These are phyloP conservation scores for Thymus mandschuricus DNA, from an alignment of 257 asterid species.

Conservation along the genomic window DNA sequence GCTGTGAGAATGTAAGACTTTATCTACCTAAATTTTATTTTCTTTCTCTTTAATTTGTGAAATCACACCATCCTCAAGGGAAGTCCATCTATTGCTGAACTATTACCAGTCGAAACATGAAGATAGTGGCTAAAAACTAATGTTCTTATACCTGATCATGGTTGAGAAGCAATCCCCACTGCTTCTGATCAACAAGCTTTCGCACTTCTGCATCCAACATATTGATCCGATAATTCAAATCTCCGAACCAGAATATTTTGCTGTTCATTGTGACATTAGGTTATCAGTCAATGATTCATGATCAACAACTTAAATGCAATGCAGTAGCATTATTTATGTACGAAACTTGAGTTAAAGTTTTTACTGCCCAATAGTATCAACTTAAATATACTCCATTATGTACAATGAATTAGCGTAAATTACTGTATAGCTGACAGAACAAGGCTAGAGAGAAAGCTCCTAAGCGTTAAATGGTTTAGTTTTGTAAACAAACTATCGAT, in stretches of 20 bases:
- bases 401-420: no score
- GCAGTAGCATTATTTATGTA: neutral
- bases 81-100: no score
- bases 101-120: no score
- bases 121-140: no score
- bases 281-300: constrained; percentile 21
- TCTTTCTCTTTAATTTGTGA: no score
- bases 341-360: neutral
- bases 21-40: neutral
- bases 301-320: neutral
- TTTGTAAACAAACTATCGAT: no score
- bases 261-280: constrained; percentile 48
- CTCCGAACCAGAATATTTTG: constrained; percentile 98
- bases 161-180: constrained; percentile 76
- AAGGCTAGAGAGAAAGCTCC: no score
- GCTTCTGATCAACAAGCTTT: constrained; percentile 65
- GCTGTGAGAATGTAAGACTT: neutral
- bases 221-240: constrained; percentile 84
- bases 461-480: no score
- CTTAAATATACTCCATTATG: neutral
- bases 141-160: constrained; percentile 64
- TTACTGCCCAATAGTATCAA: constrained; percentile 6
- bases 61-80: no score
- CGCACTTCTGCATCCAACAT: constrained; percentile 69
- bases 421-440: no score